Base-by-base conservation (phyloP, 306 rosid genomes). In the Begonia peltatifolia region DNA sequence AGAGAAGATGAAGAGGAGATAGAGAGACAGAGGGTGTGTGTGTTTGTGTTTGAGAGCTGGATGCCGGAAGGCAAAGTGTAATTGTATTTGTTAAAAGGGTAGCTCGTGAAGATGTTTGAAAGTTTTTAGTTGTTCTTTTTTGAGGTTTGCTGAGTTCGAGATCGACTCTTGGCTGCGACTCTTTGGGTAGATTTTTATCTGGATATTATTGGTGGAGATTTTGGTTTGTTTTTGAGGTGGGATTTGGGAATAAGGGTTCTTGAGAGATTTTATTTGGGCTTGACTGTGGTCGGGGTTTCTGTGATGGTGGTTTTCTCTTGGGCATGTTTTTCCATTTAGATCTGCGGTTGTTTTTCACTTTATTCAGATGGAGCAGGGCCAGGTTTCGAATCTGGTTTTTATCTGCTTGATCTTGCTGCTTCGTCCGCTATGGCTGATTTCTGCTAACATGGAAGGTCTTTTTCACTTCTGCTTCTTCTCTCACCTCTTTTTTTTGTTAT, bases 361-460 rank as follows among this genome's bases (percentile, higher is more conserved):
- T 69, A 68, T 2, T 60, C 49, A 65, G 63, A 84, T 83, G 99
- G 93, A 73, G 65, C 57, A 12, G 65, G 63, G 42, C 52, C 75
- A 68, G 71, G 65, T 69, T 35, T 62, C 62, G 74, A 78, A 74
- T 81, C 74, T 76, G 52, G 52, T 68, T 73, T 69, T 77, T 36
- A 62, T 78, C 54, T 78, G 52, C 63, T 71, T 72, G 70, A 61
- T 78, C 73, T 61, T 83, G 67, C 30, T 80, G 60, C 66, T 68
- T 81, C 81, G 58, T 63, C 82, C 82, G 43, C 63, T 71, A 77
- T 90, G 95, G 72, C 64, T 76, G 73, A 75, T 83, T 68, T 78
- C 83, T 63, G 94, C 99, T 55, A 90, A 90, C 77, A 83, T 83
- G 94, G 99, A 92, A 86, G 99, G 99, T 92, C 5, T 14, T 68